Conservation (phyloP, 1,139 yeast species). For the Saccharomyces hybrid region DNA sequence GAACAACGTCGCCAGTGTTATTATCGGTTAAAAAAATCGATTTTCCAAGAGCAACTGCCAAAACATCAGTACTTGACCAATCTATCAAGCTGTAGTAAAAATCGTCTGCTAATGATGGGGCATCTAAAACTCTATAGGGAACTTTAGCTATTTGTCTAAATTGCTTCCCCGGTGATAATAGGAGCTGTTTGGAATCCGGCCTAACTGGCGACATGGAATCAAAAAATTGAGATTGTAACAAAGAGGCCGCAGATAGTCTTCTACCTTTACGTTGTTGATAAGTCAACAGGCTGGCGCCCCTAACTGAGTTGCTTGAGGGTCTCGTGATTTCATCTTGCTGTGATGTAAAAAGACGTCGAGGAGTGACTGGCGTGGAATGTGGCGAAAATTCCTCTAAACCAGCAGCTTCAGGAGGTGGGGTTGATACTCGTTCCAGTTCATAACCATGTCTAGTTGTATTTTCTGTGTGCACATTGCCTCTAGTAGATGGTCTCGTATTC, state of each 20-base stretch:
- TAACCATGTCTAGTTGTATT: not conserved
- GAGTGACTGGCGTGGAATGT: conserved; percentile 36
- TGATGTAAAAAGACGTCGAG: conserved; percentile 24
- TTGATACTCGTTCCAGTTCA: conserved; percentile 2
- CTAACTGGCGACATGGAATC: conserved; percentile 77
- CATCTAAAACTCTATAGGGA: conserved; percentile 90
- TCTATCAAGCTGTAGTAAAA: conserved; percentile 86
- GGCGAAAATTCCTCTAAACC: conserved; percentile 11
- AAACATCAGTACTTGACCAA: conserved; percentile 87
- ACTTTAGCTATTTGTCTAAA: conserved; percentile 73
- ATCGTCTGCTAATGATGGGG: conserved; percentile 92
- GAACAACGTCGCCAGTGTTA: conserved; percentile 71
- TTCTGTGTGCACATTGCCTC: not conserved
- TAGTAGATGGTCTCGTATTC: conserved; percentile 16
- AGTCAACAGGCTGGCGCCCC: conserved; percentile 52
- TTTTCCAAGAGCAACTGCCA: conserved; percentile 87
- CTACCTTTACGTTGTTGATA: conserved; percentile 62
- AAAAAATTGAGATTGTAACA: conserved; percentile 60
- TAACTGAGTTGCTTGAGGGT: conserved; percentile 45
- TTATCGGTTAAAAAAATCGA: conserved; percentile 92
- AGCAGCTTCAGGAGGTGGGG: conserved; percentile 21
- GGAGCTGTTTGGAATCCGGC: conserved; percentile 72
- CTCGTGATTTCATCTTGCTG: conserved; percentile 20
- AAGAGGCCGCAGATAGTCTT: conserved; percentile 48
- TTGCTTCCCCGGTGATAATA: conserved; percentile 75